Percentiles rank a stretch among this genome's conserved stretches.
Conservation (phyloP, 2,329 filamentous ascomycete species). For the Aspergillus spinulosporus region DNA sequence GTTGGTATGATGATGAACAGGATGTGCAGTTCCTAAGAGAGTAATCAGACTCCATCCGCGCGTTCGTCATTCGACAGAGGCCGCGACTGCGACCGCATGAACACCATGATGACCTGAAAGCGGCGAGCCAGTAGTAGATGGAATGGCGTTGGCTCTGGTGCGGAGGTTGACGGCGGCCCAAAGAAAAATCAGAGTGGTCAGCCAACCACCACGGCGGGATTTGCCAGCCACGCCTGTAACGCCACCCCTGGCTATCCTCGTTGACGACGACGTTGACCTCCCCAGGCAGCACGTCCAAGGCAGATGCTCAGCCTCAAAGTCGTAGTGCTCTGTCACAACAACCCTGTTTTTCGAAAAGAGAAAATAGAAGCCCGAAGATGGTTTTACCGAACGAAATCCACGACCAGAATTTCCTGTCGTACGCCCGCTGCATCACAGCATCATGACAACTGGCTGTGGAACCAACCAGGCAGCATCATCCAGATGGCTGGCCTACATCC, state of each 20-base stretch:
- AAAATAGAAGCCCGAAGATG: background rate
- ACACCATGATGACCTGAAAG: conserved; percentile 9
- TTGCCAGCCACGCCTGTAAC: conserved; percentile 22
- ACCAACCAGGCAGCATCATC: conserved; percentile 17
- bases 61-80: conserved; percentile 6
- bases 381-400: background rate
- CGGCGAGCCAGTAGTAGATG: conserved; percentile 2
- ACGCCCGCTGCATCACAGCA: background rate
- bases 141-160: background rate
- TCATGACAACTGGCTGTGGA: conserved; percentile 22
- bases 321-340: background rate
- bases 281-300: conserved; percentile 9
- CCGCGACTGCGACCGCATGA: conserved; percentile 1
- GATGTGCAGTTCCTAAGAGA: conserved; percentile 7
- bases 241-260: conserved; percentile 12
- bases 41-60: conserved; percentile 9
- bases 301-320: conserved; percentile 1
- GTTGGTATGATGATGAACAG: background rate
- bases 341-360: too few relatives aligned
- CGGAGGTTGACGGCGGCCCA: conserved; percentile 5
- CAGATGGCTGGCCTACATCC: conserved; percentile 8
- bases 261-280: background rate
- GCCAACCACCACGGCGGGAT: conserved; percentile 21
- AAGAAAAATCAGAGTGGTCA: conserved; percentile 16
- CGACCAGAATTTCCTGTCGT: background rate